Conservation (phyloP, 768 basidiomycete species). For the Strobilomyces confusus region DNA sequence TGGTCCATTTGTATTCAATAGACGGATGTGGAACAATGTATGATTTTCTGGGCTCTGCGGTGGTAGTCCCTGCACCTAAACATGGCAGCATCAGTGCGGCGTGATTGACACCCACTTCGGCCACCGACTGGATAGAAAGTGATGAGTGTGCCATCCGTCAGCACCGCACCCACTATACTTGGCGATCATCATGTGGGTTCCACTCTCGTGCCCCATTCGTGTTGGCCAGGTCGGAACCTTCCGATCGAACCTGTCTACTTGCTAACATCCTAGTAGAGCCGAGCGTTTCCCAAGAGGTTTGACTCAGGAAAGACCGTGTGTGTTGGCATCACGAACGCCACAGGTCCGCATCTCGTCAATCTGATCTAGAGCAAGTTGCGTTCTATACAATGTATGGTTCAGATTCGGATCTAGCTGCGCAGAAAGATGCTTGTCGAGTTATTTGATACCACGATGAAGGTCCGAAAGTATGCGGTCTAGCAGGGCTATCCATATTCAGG, state of each 20-base stretch:
- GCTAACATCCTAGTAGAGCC: conserved; percentile 4
- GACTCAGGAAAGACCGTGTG: conserved; percentile 2
- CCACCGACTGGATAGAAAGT: background rate
- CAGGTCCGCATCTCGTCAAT: conserved; percentile 12
- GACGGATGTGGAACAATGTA: conserved; percentile 22
- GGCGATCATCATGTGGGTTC: conserved; percentile 1
- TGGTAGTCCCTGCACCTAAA: background rate
- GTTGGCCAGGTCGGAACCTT: background rate
- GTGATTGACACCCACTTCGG: background rate
- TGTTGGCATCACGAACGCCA: conserved; percentile 21
- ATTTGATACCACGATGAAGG: conserved; percentile 7
- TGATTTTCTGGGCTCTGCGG: conserved; percentile 5
- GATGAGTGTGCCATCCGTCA: background rate
- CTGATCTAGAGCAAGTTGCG: background rate
- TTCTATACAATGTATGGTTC: background rate
- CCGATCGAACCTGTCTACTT: background rate
- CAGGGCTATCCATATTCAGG: conserved; percentile 17
- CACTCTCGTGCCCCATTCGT: background rate
- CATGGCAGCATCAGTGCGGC: too few relatives aligned
- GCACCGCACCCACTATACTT: background rate
- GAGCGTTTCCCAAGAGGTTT: background rate
- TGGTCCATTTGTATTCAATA: conserved; percentile 23
- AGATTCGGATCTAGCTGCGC: background rate
- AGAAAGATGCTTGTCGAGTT: background rate
- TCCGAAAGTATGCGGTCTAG: background rate